These are phyloP conservation scores for Omphalea diandra DNA, from an alignment of 441 rosid species.

Conservation along the genomic window DNA sequence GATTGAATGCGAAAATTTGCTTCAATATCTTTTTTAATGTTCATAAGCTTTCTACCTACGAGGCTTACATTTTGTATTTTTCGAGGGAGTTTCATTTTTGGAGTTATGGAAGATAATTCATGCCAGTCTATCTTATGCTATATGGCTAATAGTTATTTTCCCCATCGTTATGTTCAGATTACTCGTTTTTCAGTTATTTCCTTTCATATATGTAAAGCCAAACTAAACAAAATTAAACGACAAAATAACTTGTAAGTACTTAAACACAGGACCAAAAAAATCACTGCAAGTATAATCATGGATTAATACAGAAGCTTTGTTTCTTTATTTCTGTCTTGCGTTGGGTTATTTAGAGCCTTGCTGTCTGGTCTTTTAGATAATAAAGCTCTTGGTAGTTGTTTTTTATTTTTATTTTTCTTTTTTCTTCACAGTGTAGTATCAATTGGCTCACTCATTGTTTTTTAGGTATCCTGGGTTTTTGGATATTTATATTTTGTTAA, in stretches of 20 bases:
- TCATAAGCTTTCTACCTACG: neutral
- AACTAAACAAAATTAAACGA: neutral
- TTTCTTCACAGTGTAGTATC: neutral
- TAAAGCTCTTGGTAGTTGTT: neutral
- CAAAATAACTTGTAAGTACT: neutral
- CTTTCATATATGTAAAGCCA: neutral
- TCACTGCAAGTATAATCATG: too few species aligned
- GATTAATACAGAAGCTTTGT: too few species aligned
- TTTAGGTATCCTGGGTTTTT: conserved; percentile 4
- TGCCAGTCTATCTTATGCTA: neutral
- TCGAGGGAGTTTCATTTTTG: neutral
- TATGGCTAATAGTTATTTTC: neutral
- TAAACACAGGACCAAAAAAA: neutral
- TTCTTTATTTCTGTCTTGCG: neutral
- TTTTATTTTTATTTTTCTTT: neutral
- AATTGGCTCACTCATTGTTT: neutral
- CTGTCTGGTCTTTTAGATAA: neutral
- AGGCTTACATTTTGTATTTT: neutral
- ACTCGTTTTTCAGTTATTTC: neutral
- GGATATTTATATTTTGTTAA: conserved; percentile 7
- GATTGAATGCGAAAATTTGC: neutral
- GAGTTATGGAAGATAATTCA: neutral
- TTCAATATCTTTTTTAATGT: neutral
- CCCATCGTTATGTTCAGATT: neutral
- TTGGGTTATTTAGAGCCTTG: neutral